Conservation (phyloP, 2,329 filamentous ascomycete species). For the Graphium sp. region DNA sequence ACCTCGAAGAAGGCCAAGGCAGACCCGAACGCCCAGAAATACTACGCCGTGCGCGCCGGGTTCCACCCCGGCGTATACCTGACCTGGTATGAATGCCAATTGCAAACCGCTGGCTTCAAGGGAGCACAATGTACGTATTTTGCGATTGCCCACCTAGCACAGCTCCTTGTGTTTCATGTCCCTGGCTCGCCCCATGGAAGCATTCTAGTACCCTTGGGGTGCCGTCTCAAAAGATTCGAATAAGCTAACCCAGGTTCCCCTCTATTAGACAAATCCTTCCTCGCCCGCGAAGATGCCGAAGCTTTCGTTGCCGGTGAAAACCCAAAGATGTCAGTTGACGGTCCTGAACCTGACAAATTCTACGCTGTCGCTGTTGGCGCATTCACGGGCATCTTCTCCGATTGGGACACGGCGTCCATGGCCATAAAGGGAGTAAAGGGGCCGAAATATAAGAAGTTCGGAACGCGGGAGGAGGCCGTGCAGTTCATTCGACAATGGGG, state of each 20-base stretch:
- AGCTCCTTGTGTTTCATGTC: not conserved
- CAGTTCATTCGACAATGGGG: conserved; percentile 46
- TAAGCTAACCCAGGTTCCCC: conserved; percentile 1
- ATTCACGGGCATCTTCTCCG: conserved; percentile 39
- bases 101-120: conserved; percentile 40
- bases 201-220: not conserved
- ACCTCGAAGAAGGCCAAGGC: conserved; percentile 28
- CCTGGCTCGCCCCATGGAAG: conserved; percentile 1
- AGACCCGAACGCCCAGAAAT: conserved; percentile 31
- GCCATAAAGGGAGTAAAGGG: conserved; percentile 61
- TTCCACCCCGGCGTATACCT: conserved; percentile 42
- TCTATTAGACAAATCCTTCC: conserved; percentile 74
- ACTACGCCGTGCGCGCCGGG: conserved; percentile 44
- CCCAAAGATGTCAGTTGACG: conserved; percentile 15
- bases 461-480: conserved; percentile 55
- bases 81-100: conserved; percentile 42
- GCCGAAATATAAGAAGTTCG: conserved; percentile 54
- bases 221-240: too few relatives aligned
- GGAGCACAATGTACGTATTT: conserved; percentile 49
- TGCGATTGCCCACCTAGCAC: not conserved
- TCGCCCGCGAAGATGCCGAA: conserved; percentile 56
- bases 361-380: conserved; percentile 46
- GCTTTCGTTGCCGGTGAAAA: conserved; percentile 51
- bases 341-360: conserved; percentile 26
- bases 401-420: conserved; percentile 53